These are phyloP conservation scores for Erysiphe pulchra DNA, from an alignment of 2,329 filamentous ascomycete genomes.

Conservation along the genomic window DNA sequence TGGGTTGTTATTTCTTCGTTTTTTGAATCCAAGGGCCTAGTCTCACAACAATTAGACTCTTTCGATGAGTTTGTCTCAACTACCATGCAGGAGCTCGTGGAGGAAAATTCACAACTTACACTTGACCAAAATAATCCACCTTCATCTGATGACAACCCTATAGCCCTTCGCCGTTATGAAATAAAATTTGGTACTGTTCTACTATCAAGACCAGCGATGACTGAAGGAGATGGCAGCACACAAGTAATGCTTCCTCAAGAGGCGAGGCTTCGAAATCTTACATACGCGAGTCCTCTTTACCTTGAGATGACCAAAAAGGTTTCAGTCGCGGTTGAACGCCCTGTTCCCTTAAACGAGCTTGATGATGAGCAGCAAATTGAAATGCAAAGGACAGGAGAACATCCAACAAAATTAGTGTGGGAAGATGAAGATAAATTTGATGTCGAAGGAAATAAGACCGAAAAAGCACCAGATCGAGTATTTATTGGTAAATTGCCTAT, in stretches of 20 bases:
- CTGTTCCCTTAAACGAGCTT: slow-evolving; percentile 38
- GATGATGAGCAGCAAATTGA: slow-evolving; percentile 36
- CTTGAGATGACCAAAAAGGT: slow-evolving; percentile 71
- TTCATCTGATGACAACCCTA: slow-evolving; percentile 46
- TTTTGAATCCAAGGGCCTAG: slow-evolving; percentile 86
- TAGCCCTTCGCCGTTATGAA: slow-evolving; percentile 77
- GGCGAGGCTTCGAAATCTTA: slow-evolving; percentile 81
- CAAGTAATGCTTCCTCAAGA: slow-evolving; percentile 78
- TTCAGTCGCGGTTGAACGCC: slow-evolving; percentile 55
- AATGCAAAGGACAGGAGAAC: slow-evolving; percentile 26
- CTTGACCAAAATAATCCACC: slow-evolving; percentile 77
- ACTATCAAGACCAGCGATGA: slow-evolving; percentile 72
- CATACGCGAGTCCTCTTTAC: slow-evolving; percentile 80
- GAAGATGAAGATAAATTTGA: slow-evolving; percentile 24
- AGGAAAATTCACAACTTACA: slow-evolving; percentile 76
- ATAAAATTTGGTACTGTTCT: slow-evolving; percentile 82
- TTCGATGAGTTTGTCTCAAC: slow-evolving; percentile 92
- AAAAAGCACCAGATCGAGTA: slow-evolving; percentile 27
- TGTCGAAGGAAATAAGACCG: slow-evolving; percentile 20
- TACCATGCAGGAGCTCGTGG: slow-evolving; percentile 82
- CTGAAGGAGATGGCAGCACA: slow-evolving; percentile 75
- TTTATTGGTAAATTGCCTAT: slow-evolving; percentile 92
- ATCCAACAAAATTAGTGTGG: slow-evolving; percentile 32
- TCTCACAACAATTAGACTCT: slow-evolving; percentile 92
- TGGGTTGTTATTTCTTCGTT: slow-evolving; percentile 96